These are phyloP conservation scores for Leccinum sublutescens DNA, from an alignment of 768 basidiomycete genomes.

Conservation along the genomic window DNA sequence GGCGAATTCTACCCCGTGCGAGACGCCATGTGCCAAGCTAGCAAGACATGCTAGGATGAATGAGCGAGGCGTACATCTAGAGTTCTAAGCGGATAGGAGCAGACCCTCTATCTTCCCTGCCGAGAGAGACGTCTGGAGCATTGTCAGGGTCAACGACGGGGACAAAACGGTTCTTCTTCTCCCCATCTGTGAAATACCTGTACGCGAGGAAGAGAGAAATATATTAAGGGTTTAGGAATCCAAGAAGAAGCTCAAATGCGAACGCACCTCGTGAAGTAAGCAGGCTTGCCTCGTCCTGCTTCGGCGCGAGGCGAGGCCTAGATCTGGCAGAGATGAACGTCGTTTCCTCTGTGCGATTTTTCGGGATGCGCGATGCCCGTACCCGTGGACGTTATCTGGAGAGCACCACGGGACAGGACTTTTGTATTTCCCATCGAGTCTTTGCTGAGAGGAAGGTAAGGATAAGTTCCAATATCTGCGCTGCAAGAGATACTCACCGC, in stretches of 20 bases:
- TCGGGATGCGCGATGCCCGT: conserved; percentile 89
- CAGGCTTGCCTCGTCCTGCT: conserved; percentile 42
- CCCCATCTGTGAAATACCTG: conserved; percentile 74
- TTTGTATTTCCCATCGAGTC: conserved; percentile 94
- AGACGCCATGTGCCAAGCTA: too few relatives aligned
- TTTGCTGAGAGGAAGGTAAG: conserved; percentile 47
- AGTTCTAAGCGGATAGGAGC: conserved; percentile 75
- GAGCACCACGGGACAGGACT: conserved; percentile 80
- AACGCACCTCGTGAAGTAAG: conserved; percentile 75
- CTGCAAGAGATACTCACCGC: conserved; percentile 51
- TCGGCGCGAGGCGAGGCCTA: conserved; percentile 53
- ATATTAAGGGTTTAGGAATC: neutral
- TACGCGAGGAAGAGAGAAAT: neutral
- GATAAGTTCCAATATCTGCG: neutral
- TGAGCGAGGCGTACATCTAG: conserved; percentile 70
- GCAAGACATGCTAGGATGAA: conserved; percentile 45
- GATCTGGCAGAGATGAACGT: conserved; percentile 66
- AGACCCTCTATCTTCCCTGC: conserved; percentile 72
- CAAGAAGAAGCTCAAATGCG: neutral
- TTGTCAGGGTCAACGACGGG: conserved; percentile 74
- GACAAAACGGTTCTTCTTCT: conserved; percentile 73
- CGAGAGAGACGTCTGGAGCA: conserved; percentile 52
- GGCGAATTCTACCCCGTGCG: too few relatives aligned
- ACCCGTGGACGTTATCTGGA: conserved; percentile 91
- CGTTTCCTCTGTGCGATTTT: conserved; percentile 47